Evolutionary conservation across 148 eudicot species (phyloP).

Genomic region (Salicornia ramosissima): DNA sequence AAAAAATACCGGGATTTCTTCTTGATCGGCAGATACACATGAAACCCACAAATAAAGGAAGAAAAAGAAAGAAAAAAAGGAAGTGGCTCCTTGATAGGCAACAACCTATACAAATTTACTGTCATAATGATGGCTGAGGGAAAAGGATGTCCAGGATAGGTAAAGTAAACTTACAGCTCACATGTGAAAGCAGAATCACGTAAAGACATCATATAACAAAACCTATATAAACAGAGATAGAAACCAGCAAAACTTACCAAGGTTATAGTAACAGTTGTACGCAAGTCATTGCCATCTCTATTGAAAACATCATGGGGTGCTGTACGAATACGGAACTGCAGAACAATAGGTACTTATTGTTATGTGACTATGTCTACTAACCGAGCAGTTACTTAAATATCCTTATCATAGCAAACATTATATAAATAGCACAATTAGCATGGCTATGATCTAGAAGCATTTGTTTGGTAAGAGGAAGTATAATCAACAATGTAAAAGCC

Average conservation of each 20-base stretch:
- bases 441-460: neutral
- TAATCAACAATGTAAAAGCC: neutral
- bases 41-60: too few species aligned
- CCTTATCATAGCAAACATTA: too few species aligned
- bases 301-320: constrained; percentile 84
- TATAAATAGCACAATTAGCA: neutral
- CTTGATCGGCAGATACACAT: too few species aligned
- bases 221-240: too few species aligned
- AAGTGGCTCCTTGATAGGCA: neutral
- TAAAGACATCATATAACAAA: too few species aligned
- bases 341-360: constrained; percentile 3
- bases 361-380: neutral
- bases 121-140: neutral
- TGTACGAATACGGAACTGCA: constrained; percentile 82
- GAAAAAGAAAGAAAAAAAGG: neutral
- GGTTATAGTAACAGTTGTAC: constrained; percentile 67
- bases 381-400: neutral
- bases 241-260: constrained; percentile 46
- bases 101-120: neutral
- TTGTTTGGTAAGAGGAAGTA: neutral
- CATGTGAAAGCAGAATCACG: too few species aligned
- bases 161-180: too few species aligned
- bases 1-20: too few species aligned
- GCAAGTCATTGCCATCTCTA: constrained; percentile 88
- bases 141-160: neutral